Evolutionary conservation across 768 basidiomycete genomes (phyloP).

Genomic region (Auriscalpium orientale): DNA sequence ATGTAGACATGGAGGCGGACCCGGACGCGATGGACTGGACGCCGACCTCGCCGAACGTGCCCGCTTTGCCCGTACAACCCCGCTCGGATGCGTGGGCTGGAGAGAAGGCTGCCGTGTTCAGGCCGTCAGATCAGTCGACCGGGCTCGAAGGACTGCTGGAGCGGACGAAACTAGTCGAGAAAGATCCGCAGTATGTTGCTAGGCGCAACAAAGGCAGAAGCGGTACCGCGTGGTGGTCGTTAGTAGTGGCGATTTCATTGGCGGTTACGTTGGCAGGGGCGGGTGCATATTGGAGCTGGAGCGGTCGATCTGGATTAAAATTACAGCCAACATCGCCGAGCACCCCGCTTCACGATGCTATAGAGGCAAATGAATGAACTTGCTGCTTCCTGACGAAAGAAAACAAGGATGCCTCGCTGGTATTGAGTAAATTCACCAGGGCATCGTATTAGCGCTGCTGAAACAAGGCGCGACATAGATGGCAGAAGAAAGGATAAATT

Average conservation of each 20-base stretch:
- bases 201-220: neutral
- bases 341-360: too few relatives aligned
- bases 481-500: too few relatives aligned
- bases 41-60: constrained; percentile 37
- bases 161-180: constrained; percentile 10
- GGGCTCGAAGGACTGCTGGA: constrained; percentile 12
- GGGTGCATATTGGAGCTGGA: too few relatives aligned
- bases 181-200: neutral
- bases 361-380: too few relatives aligned
- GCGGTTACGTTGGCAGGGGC: neutral
- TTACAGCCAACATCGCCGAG: too few relatives aligned
- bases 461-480: too few relatives aligned
- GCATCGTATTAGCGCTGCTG: too few relatives aligned
- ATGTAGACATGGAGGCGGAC: constrained; percentile 14
- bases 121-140: constrained; percentile 3
- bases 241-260: constrained; percentile 2
- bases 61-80: neutral
- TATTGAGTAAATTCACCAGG: too few relatives aligned
- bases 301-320: too few relatives aligned
- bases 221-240: constrained; percentile 1
- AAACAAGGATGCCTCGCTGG: too few relatives aligned
- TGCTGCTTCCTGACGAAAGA: too few relatives aligned
- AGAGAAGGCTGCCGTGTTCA: neutral
- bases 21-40: constrained; percentile 63
- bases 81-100: neutral